Conservation (phyloP, 169 alveolate species). For the Theileria annulata region DNA sequence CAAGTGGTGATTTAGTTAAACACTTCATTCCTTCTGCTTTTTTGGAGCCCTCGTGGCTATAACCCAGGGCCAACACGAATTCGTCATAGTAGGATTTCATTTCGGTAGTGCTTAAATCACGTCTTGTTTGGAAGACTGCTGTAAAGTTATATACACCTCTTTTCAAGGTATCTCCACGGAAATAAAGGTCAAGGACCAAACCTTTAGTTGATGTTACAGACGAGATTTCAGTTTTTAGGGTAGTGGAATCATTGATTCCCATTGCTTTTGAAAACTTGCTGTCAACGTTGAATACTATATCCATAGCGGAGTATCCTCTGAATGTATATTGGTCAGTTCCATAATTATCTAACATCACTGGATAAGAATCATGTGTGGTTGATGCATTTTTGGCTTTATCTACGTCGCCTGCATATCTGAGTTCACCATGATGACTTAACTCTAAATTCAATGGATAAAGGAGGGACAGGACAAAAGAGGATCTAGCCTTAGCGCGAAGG, state of each 20-base stretch:
- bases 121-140: background rate
- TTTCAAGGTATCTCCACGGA: background rate
- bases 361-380: background rate
- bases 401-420: background rate
- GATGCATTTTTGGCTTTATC: background rate
- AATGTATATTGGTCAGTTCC: background rate
- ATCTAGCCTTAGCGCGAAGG: background rate
- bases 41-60: too few relatives aligned
- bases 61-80: constrained; percentile 8
- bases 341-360: background rate
- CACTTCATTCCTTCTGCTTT: background rate
- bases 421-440: background rate
- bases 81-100: background rate
- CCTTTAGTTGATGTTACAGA: background rate
- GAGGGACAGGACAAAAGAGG: background rate
- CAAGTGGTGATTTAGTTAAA: background rate
- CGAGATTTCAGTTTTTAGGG: background rate
- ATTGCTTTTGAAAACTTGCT: background rate
- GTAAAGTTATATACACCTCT: background rate
- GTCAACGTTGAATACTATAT: background rate
- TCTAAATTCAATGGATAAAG: background rate
- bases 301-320: too few relatives aligned
- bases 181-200: background rate
- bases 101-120: background rate
- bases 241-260: background rate